These are phyloP conservation scores for Arabidopsis hybrid DNA, from an alignment of 441 rosid genomes.

Conservation along the genomic window DNA sequence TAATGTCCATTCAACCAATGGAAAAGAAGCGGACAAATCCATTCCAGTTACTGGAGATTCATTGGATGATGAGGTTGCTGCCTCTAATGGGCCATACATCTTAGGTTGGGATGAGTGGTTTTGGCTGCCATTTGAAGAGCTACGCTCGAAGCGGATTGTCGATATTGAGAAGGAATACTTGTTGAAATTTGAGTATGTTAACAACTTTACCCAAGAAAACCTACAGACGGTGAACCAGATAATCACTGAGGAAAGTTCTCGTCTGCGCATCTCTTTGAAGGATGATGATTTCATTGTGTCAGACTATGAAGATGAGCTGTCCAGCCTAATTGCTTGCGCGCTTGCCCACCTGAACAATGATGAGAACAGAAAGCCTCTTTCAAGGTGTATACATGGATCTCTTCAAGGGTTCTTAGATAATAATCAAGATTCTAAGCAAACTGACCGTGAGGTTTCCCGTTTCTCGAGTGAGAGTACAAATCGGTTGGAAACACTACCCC, in stretches of 20 bases:
- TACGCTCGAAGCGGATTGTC: conserved; percentile 56
- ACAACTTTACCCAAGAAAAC: conserved; percentile 52
- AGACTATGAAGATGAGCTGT: conserved; percentile 90
- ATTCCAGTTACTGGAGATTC: conserved; percentile 48
- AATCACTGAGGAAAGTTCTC: conserved; percentile 78
- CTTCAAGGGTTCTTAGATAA: conserved; percentile 67
- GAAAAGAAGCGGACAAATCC: conserved; percentile 45
- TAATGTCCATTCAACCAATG: conserved; percentile 37
- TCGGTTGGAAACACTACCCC: conserved; percentile 68
- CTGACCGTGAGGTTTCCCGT: conserved; percentile 64
- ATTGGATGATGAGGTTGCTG: conserved; percentile 26
- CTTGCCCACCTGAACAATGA: conserved; percentile 57
- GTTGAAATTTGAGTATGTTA: conserved; percentile 59
- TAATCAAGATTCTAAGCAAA: conserved; percentile 53
- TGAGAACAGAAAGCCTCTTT: conserved; percentile 49
- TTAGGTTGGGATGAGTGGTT: conserved; percentile 75
- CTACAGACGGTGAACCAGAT: conserved; percentile 57
- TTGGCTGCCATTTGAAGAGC: conserved; percentile 84
- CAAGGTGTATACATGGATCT: conserved; percentile 61
- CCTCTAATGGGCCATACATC: conserved; percentile 45
- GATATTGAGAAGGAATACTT: conserved; percentile 68
- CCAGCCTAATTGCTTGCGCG: conserved; percentile 94
- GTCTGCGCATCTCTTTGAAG: conserved; percentile 79
- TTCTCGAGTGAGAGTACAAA: conserved; percentile 79
- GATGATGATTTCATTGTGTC: conserved; percentile 66